Base-by-base conservation (phyloP, 805 yeast species). In the Brettanomyces custersianus region DNA sequence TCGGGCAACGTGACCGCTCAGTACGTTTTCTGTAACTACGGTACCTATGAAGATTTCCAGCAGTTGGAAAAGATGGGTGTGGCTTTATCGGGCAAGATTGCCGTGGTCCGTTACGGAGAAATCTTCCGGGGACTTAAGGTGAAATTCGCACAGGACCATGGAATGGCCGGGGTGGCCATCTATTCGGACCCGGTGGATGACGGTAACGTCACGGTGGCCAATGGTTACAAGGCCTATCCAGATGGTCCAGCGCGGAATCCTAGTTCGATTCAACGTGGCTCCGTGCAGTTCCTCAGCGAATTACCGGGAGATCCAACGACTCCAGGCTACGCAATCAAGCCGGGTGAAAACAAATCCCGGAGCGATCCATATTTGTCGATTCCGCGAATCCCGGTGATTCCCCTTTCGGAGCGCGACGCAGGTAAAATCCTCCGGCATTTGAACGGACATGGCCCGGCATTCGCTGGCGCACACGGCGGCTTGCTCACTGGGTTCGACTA, bases 281-380 rank as follows among this genome's bases (percentile, higher is more conserved):
- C 84, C 29, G 82, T 78, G 4, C 74, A 72, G 53, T 81, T 70
- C 49, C 57, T 80, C 22, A 67, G 81, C 4, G 55, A 54, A 33
- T 60, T 65, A 4, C 87, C 88, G 1, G 92, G 92, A 23, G 92
- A 81, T 49, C 92, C 92, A 13, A 72, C 87, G 0, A 75, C 87
- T 2, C 87, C 87, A 1, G 84, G 81, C 3, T 71, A 66, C 43
- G 72, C 81, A 4, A 70, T 76, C 24, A 70, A 66, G 33, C 74
- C 82, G n/a, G 73, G 70, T 33, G 70, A 70, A 4, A 68, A 63
- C 12, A 68, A 66, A 29, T 57, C 66, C 18, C 62, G 81, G 36
- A 53, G 54, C 5, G 74, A 66, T 40, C 82, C 83, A 2, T 43
- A 51, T 38, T 46, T 55, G 23, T 54, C 67, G 5, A 75, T 74